A percentile compares a stretch with the other conserved stretches of the same genome.
These are phyloP conservation scores for Seiridium cupressi DNA, from an alignment of 2,329 filamentous ascomycete genomes.

Conservation along the genomic window DNA sequence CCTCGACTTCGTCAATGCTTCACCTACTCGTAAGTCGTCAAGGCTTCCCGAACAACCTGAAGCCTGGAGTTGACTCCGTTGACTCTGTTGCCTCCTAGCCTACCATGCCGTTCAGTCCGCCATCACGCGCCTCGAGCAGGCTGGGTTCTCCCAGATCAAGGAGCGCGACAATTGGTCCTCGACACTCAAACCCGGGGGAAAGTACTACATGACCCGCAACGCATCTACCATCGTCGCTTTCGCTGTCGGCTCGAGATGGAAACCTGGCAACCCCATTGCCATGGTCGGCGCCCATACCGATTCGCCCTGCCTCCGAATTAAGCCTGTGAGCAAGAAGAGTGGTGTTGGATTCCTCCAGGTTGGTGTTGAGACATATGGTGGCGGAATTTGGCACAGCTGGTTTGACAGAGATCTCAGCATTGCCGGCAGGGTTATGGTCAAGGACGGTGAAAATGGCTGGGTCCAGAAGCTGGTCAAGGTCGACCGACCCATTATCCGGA, in stretches of 20 bases:
- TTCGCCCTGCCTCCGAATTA: conserved; percentile 86
- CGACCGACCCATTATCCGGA: conserved; percentile 83
- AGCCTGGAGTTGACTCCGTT: too few species aligned
- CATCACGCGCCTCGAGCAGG: conserved; percentile 71
- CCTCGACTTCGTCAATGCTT: conserved; percentile 89
- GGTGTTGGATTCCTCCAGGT: conserved; percentile 88
- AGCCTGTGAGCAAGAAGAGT: conserved; percentile 89
- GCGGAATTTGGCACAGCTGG: conserved; percentile 97
- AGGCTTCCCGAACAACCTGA: too few species aligned
- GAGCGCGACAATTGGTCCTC: conserved; percentile 89
- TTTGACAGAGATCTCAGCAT: conserved; percentile 94
- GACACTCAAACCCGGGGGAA: conserved; percentile 78
- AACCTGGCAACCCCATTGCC: conserved; percentile 82
- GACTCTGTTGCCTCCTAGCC: conserved; percentile 48
- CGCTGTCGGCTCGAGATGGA: conserved; percentile 87
- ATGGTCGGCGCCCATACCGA: conserved; percentile 98
- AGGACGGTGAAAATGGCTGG: conserved; percentile 69
- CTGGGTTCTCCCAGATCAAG: conserved; percentile 84
- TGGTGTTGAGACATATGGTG: conserved; percentile 94
- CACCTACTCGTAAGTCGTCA: conserved; percentile 74
- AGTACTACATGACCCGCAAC: conserved; percentile 96
- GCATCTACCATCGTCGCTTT: conserved; percentile 90
- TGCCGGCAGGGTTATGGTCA: conserved; percentile 83
- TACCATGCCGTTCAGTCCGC: conserved; percentile 90
- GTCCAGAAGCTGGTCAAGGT: conserved; percentile 86